Evolutionary conservation across 148 eudicot species (phyloP), one percentile per base, ranked within the genome.

Genomic region (Salicornia ramosissima): DNA sequence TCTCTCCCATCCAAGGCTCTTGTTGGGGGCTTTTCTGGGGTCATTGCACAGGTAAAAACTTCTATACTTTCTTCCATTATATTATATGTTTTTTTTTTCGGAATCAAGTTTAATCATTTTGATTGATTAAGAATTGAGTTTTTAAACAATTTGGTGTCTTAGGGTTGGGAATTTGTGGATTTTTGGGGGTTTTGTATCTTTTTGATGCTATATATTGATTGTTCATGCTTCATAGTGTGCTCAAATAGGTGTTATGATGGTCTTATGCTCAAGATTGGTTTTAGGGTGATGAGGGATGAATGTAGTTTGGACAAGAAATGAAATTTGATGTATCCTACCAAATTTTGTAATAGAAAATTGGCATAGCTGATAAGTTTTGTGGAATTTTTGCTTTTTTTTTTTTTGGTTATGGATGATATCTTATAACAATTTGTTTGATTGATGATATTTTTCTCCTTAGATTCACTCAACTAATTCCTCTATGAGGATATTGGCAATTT

Each of bases 11-110:
- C 54, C 21, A 91, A 89, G 65, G 96, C 91, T 0, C 53, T 87
- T 30, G 75, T 87, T 53, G 97, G 97, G 11, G 96, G 97, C 24
- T 29, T 82, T 25, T 92, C 97, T 36, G 97, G 97, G 40, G 89
- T 80, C 30, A 58, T 87, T 74, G 97, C 97, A 69, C 96, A 92
- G 96, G 97, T 92, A 36, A 36, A 36, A 36, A 36, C 5, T 13
- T 26, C 26, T 13, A 25, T 55, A 13, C 60, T 26, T 55, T 55
- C 18, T 55, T n/a, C n/a, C n/a, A n/a, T n/a, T n/a, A n/a, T n/a
- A n/a, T 25, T 14, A 36, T 36, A 1, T 46, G 18, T 46, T 1
- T 40, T 2, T 1, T 18, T 36, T 21, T 39, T 62, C 40, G 16
- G 6, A 4, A 11, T n/a, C 3, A 39, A 62, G 24, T 34, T 21